Percentiles rank a stretch among this genome's conserved stretches.
phyloP scores from a whole-genome alignment of 768 basidiomycete genomes.

The Favolaschia claudopus region DNA sequence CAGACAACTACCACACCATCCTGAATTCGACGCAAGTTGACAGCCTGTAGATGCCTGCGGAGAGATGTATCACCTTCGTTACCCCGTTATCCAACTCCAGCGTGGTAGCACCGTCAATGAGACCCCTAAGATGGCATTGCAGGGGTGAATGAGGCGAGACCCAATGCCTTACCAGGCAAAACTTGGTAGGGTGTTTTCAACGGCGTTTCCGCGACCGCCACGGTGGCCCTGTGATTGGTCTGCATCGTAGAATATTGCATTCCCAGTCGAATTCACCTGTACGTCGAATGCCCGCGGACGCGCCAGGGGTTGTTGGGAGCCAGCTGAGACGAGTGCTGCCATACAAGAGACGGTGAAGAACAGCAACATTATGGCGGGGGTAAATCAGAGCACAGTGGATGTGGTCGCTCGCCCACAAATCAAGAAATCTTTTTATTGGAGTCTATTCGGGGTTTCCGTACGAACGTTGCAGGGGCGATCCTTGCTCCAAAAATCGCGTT shows the following conservation, averaged over 20 bases:
- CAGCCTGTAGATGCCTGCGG: not conserved
- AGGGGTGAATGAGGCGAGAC: conserved; percentile 10
- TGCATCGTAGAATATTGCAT: not conserved
- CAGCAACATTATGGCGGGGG: conserved; percentile 9
- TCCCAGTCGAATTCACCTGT: conserved; percentile 54
- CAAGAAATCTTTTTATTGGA: no score
- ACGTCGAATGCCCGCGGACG: conserved; percentile 55
- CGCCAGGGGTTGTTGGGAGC: conserved; percentile 6
- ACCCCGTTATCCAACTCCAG: conserved; percentile 83
- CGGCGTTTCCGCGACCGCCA: conserved; percentile 76
- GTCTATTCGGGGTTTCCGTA: not conserved
- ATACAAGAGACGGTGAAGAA: conserved; percentile 1
- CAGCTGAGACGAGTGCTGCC: conserved; percentile 1
- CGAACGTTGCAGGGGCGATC: conserved; percentile 7
- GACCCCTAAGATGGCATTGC: conserved; percentile 54
- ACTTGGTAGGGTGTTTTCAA: conserved; percentile 76
- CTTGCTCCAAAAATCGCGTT: not conserved
- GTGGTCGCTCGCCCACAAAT: not conserved
- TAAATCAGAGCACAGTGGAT: not conserved
- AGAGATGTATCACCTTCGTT: conserved; percentile 58
- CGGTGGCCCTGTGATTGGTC: conserved; percentile 66
- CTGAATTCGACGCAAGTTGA: conserved; percentile 42
- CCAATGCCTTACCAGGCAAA: conserved; percentile 70
- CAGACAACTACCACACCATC: conserved; percentile 82
- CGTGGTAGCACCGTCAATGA: conserved; percentile 78